phyloP scores from a whole-genome alignment of 2,329 filamentous ascomycete genomes.

The Daldinia sp. region DNA sequence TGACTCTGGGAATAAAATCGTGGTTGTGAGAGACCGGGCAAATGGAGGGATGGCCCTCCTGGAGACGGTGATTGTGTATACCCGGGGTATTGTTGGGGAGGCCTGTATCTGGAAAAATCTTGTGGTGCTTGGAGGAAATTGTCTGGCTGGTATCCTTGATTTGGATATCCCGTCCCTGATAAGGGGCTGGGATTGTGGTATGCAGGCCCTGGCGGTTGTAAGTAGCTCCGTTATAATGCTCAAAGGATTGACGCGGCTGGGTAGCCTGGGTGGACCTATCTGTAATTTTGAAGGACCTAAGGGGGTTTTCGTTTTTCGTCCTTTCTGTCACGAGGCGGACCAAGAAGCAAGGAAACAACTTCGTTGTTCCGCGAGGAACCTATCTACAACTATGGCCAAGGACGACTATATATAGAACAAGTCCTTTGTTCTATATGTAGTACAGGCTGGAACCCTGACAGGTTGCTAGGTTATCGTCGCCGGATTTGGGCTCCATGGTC shows the following conservation, averaged over 20 bases:
- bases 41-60: neutral
- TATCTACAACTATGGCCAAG: no score
- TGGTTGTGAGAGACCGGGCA: neutral
- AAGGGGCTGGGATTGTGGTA: neutral
- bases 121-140: neutral
- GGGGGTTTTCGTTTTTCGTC: neutral
- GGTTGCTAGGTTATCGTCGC: no score
- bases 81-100: neutral
- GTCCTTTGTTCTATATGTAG: no score
- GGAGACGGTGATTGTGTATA: neutral
- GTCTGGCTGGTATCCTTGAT: neutral
- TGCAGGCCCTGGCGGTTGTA: neutral
- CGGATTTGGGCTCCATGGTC: no score
- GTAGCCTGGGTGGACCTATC: neutral
- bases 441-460: no score
- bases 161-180: neutral
- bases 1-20: neutral
- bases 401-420: no score
- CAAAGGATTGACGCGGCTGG: neutral
- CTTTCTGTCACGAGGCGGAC: neutral
- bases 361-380: no score
- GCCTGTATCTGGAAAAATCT: neutral
- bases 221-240: neutral
- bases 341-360: no score
- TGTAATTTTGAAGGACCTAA: neutral